These are phyloP conservation scores for Ogataea zsoltii DNA, from an alignment of 805 yeast genomes.

Conservation along the genomic window DNA sequence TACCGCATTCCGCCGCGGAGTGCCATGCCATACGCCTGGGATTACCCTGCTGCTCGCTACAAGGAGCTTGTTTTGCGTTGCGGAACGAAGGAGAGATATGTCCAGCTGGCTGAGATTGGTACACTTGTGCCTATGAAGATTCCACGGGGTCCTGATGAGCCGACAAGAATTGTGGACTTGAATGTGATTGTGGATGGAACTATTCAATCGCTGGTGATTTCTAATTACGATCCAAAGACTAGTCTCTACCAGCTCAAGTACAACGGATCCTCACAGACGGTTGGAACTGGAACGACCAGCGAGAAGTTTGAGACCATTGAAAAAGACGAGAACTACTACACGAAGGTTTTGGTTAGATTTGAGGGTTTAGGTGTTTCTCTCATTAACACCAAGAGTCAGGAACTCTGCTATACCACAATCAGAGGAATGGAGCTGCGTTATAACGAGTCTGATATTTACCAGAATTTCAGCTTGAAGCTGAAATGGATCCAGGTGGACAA, in stretches of 20 bases:
- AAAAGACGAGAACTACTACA: constrained; percentile 52
- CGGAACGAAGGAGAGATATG: constrained; percentile 70
- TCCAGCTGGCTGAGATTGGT: constrained; percentile 93
- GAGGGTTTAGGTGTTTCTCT: constrained; percentile 89
- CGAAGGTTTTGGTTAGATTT: constrained; percentile 60
- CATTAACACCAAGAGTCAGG: constrained; percentile 69
- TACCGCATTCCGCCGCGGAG: constrained; percentile 85
- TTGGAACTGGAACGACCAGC: constrained; percentile 28
- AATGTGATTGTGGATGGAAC: constrained; percentile 97
- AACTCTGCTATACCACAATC: constrained; percentile 78
- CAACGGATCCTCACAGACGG: constrained; percentile 27
- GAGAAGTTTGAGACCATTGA: constrained; percentile 59
- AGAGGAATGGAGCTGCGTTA: constrained; percentile 80
- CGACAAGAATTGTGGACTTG: constrained; percentile 63
- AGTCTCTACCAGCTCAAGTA: constrained; percentile 67
- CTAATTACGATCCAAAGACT: constrained; percentile 75
- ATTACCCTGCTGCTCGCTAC: constrained; percentile 85
- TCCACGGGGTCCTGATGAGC: constrained; percentile 41
- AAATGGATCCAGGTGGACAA: constrained; percentile 97
- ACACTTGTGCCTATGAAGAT: constrained; percentile 82
- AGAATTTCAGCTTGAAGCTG: constrained; percentile 73
- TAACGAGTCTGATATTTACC: constrained; percentile 82
- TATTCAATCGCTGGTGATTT: constrained; percentile 79
- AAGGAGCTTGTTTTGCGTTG: constrained; percentile 77
- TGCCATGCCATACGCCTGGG: constrained; percentile 99